phyloP scores from a whole-genome alignment of 257 asterid species.

The Jasminum sambac region DNA sequence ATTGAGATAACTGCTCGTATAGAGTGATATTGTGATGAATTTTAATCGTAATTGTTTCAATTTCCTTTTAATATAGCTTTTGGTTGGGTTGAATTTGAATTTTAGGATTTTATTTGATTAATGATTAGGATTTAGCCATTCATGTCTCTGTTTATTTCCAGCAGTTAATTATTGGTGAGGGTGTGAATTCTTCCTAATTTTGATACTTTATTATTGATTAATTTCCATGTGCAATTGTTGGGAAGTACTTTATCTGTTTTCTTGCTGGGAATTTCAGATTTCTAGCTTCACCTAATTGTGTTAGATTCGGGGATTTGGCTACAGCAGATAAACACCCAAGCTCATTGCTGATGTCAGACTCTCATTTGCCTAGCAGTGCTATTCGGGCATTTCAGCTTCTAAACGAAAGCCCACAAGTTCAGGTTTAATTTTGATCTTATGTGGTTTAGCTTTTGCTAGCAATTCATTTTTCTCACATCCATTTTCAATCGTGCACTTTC shows the following conservation, averaged over 20 bases:
- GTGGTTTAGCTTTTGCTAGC: no score
- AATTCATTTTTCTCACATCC: no score
- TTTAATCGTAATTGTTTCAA: no score
- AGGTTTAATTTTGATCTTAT: slow-evolving; percentile 32
- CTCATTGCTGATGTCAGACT: slow-evolving; percentile 26
- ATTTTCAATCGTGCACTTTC: no score
- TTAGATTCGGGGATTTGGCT: slow-evolving; percentile 29
- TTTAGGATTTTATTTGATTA: no score
- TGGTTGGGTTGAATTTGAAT: neutral
- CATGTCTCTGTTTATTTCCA: neutral
- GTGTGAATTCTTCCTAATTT: neutral
- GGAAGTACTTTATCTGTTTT: neutral
- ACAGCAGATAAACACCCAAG: slow-evolving; percentile 22
- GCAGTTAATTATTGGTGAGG: no score
- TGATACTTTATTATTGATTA: neutral
- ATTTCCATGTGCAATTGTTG: neutral
- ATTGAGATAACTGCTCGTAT: neutral
- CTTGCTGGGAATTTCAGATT: slow-evolving; percentile 42
- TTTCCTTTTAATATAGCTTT: neutral
- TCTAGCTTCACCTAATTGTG: slow-evolving; percentile 37
- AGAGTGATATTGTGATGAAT: no score
- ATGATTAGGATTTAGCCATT: no score
- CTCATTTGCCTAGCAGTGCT: slow-evolving; percentile 44
- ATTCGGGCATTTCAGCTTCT: slow-evolving; percentile 55
- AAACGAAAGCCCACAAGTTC: slow-evolving; percentile 47